Evolutionary conservation across 1,284 basidiomycete species (phyloP), one percentile per base, ranked within the genome.

Genomic region (Fereydounia khargensis): DNA sequence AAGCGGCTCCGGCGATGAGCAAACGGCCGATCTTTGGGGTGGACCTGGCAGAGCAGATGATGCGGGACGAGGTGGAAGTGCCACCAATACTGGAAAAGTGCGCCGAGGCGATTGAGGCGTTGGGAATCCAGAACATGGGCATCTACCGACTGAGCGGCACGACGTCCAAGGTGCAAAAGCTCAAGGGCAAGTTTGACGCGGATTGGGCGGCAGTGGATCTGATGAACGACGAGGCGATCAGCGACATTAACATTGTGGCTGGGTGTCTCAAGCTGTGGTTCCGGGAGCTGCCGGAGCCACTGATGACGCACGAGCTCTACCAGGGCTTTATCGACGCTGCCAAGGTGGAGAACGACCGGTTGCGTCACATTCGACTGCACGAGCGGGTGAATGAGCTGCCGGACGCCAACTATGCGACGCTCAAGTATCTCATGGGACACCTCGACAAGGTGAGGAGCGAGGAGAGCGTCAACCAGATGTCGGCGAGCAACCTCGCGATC

Each of bases 351-450:
- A 76, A 79, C 88, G 80, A 22, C 36, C 47, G 37, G 23, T 8
- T 46, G 36, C 89, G 52, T 16, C 92, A 97, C 70, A 96, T 97
- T 60, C 83, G 91, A 39, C 79, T 98, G 48, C 94, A 99, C 70
- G 94, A 98, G 75, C 85, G 89, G 41, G 92, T 99, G 38, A 98
- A 99, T 73, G 92, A 96, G 65, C 81, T 99, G 40, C 95, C 94
- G 3, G 94, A 99, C 78, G 84, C 95, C 11, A 96, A 98, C 77
- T 99, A 99, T 72, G 90, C 95, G 1, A 96, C 94, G 1, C 81
- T 98, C 42, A 97, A 97, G 76, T 96, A 84, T 77, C 87, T 98
- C 73, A 83, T 99, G 82, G 91, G 87, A 9, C 94, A 98, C 79
- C 78, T 99, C 51, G 83, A 96, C 79, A 61, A 55, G 20, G 49